A percentile compares a stretch with the other conserved stretches of the same genome.
phyloP scores from a whole-genome alignment of 768 basidiomycete species.

The Gyrodon lividus region DNA sequence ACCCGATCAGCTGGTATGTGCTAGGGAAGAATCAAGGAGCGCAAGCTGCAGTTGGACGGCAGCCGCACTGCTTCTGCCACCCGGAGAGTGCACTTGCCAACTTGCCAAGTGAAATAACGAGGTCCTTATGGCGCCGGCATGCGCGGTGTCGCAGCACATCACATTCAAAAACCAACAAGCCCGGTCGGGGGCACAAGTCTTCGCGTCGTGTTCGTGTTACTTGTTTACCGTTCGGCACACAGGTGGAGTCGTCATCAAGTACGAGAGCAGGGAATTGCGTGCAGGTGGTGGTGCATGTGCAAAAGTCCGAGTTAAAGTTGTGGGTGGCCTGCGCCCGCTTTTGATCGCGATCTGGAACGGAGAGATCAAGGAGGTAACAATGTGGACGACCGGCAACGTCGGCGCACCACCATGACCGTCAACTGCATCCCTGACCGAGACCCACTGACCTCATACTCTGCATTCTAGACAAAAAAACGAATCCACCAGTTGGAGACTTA shows the following conservation, averaged over 20 bases:
- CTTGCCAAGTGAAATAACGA: neutral
- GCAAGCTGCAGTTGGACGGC: neutral
- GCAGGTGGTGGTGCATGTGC: neutral
- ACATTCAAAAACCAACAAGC: too few species aligned
- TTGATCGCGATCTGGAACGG: conserved; percentile 14
- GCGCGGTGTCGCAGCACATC: too few species aligned
- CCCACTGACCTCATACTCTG: too few species aligned
- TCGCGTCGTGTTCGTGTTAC: too few species aligned
- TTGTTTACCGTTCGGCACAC: too few species aligned
- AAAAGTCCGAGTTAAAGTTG: neutral
- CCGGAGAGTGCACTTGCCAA: neutral
- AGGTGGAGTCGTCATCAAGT: too few species aligned
- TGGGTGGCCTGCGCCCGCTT: neutral
- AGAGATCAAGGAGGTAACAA: conserved; percentile 11
- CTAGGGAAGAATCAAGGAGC: neutral
- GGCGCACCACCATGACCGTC: neutral
- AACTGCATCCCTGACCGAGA: too few species aligned
- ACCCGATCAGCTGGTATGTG: neutral
- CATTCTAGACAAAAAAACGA: too few species aligned
- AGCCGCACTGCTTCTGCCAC: neutral
- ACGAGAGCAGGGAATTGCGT: neutral
- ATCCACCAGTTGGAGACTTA: too few species aligned
- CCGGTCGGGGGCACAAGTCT: too few species aligned
- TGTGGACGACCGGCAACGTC: neutral
- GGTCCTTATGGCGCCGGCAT: too few species aligned